Percentiles rank a stretch among this genome's conserved stretches.
Evolutionary conservation across 768 basidiomycete genomes (phyloP).

Genomic region (Lentinula lateritia): DNA sequence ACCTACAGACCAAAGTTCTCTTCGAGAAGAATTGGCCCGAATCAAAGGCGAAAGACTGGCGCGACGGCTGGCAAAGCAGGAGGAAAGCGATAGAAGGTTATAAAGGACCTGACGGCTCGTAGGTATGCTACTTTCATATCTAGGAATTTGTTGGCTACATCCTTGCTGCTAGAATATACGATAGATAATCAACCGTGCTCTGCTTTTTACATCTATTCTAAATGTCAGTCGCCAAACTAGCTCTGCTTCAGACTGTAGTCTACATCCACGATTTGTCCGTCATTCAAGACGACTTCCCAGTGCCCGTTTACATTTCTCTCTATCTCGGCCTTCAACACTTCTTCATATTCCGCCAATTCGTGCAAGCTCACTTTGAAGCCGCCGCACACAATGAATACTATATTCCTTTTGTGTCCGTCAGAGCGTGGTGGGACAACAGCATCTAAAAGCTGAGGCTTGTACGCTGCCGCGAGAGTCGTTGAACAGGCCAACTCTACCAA

Average conservation of each 20-base stretch:
- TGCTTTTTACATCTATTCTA: neutral
- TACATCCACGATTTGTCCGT: constrained; percentile 30
- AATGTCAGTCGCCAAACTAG: neutral
- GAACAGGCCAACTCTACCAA: constrained; percentile 73
- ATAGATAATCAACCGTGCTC: neutral
- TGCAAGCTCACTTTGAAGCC: constrained; percentile 62
- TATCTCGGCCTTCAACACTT: constrained; percentile 29
- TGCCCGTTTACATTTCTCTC: constrained; percentile 15
- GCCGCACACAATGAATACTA: constrained; percentile 69
- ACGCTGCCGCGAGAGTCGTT: constrained; percentile 63
- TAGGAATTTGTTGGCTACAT: neutral
- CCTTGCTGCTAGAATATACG: neutral
- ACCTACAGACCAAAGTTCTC: constrained; percentile 59
- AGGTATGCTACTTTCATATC: constrained; percentile 12
- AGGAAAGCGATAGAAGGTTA: constrained; percentile 19
- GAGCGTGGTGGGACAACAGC: constrained; percentile 34
- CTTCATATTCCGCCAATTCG: constrained; percentile 45
- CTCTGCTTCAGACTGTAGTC: constrained; percentile 6
- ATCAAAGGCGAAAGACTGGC: constrained; percentile 56
- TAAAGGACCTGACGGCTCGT: constrained; percentile 13
- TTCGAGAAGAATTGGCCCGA: constrained; percentile 66
- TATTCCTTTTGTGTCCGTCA: constrained; percentile 23
- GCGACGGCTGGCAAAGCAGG: constrained; percentile 41
- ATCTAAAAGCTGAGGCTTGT: constrained; percentile 50
- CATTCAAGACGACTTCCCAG: constrained; percentile 36